A percentile compares a stretch with the other conserved stretches of the same genome.
phyloP scores from a whole-genome alignment of 768 basidiomycete species.

The Phaeotremella fagi region DNA sequence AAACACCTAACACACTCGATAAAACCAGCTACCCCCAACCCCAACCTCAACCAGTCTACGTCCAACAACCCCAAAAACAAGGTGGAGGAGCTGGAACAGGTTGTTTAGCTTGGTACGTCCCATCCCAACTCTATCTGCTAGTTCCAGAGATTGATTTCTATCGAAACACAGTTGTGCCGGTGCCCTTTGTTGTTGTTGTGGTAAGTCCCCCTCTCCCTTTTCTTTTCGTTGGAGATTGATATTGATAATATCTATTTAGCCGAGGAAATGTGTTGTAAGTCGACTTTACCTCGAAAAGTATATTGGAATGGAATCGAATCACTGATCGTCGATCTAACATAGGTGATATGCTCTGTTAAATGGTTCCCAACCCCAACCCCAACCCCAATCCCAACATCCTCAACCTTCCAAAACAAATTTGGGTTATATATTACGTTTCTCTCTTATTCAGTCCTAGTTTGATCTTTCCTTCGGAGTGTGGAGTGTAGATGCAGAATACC shows the following conservation, averaged over 20 bases:
- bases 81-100: slow-evolving; percentile 55
- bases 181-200: slow-evolving; percentile 31
- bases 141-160: background rate
- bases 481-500: too few relatives aligned
- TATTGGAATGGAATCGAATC: too few relatives aligned
- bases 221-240: too few relatives aligned
- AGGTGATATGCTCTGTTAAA: slow-evolving; percentile 30
- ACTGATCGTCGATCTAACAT: background rate
- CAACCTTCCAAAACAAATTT: too few relatives aligned
- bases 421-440: too few relatives aligned
- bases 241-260: slow-evolving; percentile 6
- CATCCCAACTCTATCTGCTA: background rate
- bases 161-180: slow-evolving; percentile 7
- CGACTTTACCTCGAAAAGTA: background rate
- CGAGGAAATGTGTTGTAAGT: slow-evolving; percentile 38
- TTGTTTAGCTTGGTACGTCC: slow-evolving; percentile 56
- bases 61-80: slow-evolving; percentile 55
- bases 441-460: too few relatives aligned
- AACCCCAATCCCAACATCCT: too few relatives aligned
- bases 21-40: slow-evolving; percentile 56
- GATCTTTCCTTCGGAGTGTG: too few relatives aligned
- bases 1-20: background rate
- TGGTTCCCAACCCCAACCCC: too few relatives aligned
- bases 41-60: slow-evolving; percentile 73
- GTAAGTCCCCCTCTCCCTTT: background rate